phyloP scores from a whole-genome alignment of 2,329 filamentous ascomycete species.

The Ophiostoma novo-ulmi region DNA sequence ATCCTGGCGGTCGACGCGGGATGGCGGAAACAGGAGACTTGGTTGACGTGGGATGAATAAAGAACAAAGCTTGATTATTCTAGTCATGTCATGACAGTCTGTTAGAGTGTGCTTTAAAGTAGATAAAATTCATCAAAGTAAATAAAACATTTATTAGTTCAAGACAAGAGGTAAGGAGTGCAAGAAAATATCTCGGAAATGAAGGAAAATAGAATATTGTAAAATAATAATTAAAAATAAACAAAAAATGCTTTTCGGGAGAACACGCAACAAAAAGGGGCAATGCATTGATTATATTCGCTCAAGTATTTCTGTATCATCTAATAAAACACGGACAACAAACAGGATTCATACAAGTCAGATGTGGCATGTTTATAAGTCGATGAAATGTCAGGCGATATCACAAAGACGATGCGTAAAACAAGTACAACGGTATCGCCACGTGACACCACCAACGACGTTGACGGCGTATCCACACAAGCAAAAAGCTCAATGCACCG shows the following conservation, averaged over 20 bases:
- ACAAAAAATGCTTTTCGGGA: neutral
- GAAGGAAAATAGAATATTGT: neutral
- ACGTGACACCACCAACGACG: constrained; percentile 2
- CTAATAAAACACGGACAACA: neutral
- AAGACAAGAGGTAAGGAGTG: no score
- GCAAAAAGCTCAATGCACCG: constrained; percentile 7
- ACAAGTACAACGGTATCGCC: neutral
- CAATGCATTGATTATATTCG: neutral
- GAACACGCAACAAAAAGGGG: neutral
- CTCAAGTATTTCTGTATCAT: neutral
- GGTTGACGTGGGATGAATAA: neutral
- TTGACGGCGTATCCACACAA: neutral
- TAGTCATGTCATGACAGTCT: no score
- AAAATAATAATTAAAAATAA: neutral
- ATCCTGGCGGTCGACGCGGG: neutral
- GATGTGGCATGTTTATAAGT: constrained; percentile 12
- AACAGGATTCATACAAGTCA: neutral
- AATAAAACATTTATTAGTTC: neutral
- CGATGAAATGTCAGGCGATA: neutral
- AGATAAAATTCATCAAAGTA: neutral
- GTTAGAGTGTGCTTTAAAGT: no score
- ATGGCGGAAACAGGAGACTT: neutral
- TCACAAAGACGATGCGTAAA: neutral
- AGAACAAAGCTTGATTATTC: neutral
- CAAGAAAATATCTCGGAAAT: neutral